Evolutionary conservation across 176 grass and related monocot genomes (phyloP).

Genomic region (Metroxylon sagu): DNA sequence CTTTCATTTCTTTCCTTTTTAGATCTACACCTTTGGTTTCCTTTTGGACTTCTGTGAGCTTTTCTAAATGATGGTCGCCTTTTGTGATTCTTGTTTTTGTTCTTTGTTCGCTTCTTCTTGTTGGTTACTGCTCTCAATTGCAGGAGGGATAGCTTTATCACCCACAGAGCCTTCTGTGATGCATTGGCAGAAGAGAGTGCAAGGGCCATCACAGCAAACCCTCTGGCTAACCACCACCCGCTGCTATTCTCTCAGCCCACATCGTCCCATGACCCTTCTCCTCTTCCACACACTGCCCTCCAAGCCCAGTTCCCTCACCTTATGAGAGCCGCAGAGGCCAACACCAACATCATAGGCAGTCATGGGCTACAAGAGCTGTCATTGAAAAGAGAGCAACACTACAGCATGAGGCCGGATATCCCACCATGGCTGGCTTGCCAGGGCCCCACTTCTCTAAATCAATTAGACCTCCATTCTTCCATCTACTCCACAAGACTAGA

Average conservation of each 20-base stretch:
- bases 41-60: slow-evolving; percentile 29
- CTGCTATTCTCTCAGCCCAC: slow-evolving; percentile 32
- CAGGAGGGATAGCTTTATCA: slow-evolving; percentile 99
- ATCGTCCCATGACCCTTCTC: slow-evolving; percentile 22
- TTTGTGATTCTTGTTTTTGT: slow-evolving; percentile 25
- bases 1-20: slow-evolving; percentile 19
- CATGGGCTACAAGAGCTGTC: slow-evolving; percentile 32
- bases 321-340: background rate
- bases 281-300: slow-evolving; percentile 43
- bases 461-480: background rate
- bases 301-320: slow-evolving; percentile 21
- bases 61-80: slow-evolving; percentile 9
- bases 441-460: background rate
- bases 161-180: slow-evolving; percentile 94
- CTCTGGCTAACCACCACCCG: slow-evolving; percentile 32
- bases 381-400: slow-evolving; percentile 48
- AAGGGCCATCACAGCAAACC: slow-evolving; percentile 38
- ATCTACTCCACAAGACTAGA: slow-evolving; percentile 1
- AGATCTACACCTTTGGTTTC: slow-evolving; percentile 8
- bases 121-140: background rate
- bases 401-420: slow-evolving; percentile 12
- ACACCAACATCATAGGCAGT: slow-evolving; percentile 6
- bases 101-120: background rate
- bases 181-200: slow-evolving; percentile 98
- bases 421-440: slow-evolving; percentile 32